These are phyloP conservation scores for Trichophyton equinum DNA, from an alignment of 2,329 filamentous ascomycete species.

Conservation along the genomic window DNA sequence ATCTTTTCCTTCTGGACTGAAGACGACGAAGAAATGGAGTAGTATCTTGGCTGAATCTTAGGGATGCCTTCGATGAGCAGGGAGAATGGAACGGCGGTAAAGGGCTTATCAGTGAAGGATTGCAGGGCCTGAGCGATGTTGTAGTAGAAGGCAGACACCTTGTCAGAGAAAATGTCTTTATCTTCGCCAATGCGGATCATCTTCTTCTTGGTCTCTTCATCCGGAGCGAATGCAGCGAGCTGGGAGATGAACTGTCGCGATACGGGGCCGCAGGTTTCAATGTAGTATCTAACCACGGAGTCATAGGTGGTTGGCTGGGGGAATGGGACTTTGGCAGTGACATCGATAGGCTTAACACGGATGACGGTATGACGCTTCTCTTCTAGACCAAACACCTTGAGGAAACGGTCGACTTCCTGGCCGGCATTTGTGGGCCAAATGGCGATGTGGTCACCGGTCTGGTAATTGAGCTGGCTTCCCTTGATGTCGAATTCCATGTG, in stretches of 20 bases:
- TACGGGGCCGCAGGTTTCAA: constrained; percentile 90
- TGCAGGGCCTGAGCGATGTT: constrained; percentile 82
- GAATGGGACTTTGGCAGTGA: constrained; percentile 94
- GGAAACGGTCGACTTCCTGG: constrained; percentile 78
- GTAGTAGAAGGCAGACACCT: constrained; percentile 66
- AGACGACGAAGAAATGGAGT: constrained; percentile 97
- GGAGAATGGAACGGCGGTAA: constrained; percentile 81
- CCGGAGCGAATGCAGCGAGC: constrained; percentile 78
- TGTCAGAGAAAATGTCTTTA: constrained; percentile 88
- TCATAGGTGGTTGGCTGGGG: constrained; percentile 95
- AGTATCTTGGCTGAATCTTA: constrained; percentile 96
- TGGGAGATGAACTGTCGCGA: constrained; percentile 90
- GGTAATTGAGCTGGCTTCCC: constrained; percentile 80
- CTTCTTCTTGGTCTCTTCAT: constrained; percentile 71
- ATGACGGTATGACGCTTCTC: constrained; percentile 73
- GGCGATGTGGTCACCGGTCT: constrained; percentile 93
- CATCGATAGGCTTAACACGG: constrained; percentile 78
- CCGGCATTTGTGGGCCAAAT: constrained; percentile 95
- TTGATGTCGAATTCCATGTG: constrained; percentile 92
- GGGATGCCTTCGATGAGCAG: constrained; percentile 84
- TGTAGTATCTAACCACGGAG: constrained; percentile 82
- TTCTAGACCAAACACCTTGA: constrained; percentile 62
- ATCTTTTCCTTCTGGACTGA: constrained; percentile 88
- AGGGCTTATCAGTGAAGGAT: constrained; percentile 59
- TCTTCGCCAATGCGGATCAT: constrained; percentile 80